Conservation (phyloP, 108 stramenopile species). For the Cyclotella kingstonii region DNA sequence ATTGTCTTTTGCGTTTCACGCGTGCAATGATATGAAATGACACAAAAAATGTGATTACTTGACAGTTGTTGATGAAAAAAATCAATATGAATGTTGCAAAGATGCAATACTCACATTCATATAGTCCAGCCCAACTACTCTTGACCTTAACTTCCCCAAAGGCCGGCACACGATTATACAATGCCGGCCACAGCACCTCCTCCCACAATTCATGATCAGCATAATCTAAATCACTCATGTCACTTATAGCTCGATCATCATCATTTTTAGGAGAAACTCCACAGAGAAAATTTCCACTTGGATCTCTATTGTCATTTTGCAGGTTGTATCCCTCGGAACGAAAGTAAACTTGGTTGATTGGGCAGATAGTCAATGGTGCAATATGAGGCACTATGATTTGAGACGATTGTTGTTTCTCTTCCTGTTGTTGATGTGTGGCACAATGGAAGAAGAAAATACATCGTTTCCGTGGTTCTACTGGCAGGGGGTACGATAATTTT, state of each 20-base stretch:
- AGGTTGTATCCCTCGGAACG: conserved; percentile 57
- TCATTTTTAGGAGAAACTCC: conserved; percentile 67
- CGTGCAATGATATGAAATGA: background rate
- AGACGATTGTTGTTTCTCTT: too few species aligned
- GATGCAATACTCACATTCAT: conserved; percentile 49
- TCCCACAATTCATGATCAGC: conserved; percentile 67
- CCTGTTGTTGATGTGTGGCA: conserved; percentile 11
- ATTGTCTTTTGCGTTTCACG: too few species aligned
- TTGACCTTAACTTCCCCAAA: conserved; percentile 72
- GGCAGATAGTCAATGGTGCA: conserved; percentile 71
- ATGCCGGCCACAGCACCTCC: conserved; percentile 64
- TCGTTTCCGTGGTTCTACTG: conserved; percentile 69
- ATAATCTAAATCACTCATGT: conserved; percentile 34
- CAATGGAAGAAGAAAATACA: conserved; percentile 75
- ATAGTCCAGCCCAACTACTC: conserved; percentile 72
- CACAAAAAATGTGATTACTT: background rate
- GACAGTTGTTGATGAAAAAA: background rate
- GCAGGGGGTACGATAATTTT: conserved; percentile 39
- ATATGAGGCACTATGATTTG: conserved; percentile 35
- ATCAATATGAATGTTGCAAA: background rate
- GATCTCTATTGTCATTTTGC: conserved; percentile 8
- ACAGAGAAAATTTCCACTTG: conserved; percentile 58
- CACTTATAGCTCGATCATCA: conserved; percentile 44
- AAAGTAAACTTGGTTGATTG: conserved; percentile 59
- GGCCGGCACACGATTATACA: conserved; percentile 67